Evolutionary conservation across 1,284 basidiomycete genomes (phyloP).

Genomic region (Chalciporus sp.): DNA sequence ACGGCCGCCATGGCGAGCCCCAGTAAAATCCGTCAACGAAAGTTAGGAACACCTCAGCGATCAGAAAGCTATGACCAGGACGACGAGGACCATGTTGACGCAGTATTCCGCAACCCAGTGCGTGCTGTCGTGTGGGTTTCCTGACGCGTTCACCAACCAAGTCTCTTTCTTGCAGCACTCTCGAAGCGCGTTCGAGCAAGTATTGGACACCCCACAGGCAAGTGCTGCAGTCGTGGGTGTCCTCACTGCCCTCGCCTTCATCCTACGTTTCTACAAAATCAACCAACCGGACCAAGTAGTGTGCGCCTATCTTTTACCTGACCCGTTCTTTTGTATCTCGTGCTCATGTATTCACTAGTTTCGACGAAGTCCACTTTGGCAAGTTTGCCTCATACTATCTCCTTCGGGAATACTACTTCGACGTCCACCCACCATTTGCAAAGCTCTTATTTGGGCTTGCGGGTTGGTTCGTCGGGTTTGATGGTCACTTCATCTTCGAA

Average conservation of each 20-base stretch:
- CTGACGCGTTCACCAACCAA: constrained; percentile 8
- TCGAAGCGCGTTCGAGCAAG: constrained; percentile 59
- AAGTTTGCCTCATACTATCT: constrained; percentile 95
- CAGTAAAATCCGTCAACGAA: constrained; percentile 36
- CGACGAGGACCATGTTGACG: constrained; percentile 39
- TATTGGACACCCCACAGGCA: constrained; percentile 60
- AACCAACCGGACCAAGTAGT: constrained; percentile 93
- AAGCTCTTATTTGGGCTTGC: constrained; percentile 91
- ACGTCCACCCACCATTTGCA: constrained; percentile 97
- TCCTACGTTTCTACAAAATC: constrained; percentile 90
- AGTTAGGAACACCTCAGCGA: constrained; percentile 20
- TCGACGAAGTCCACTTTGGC: constrained; percentile 97
- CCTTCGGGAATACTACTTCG: constrained; percentile 94
- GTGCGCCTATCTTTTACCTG: constrained; percentile 50
- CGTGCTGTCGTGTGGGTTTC: constrained; percentile 4
- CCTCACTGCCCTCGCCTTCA: constrained; percentile 77
- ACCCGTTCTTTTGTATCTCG: background rate
- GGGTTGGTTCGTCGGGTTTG: constrained; percentile 96
- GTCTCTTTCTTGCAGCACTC: constrained; percentile 38
- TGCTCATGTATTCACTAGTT: constrained; percentile 49
- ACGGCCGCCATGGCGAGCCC: constrained; percentile 35
- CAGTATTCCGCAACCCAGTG: constrained; percentile 33
- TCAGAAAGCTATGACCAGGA: constrained; percentile 34
- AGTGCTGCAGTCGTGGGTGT: constrained; percentile 59
- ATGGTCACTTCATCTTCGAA: constrained; percentile 92